These are phyloP conservation scores for Cymbopogon flexuosus DNA, from an alignment of 202 grass and related monocot species.

Conservation along the genomic window DNA sequence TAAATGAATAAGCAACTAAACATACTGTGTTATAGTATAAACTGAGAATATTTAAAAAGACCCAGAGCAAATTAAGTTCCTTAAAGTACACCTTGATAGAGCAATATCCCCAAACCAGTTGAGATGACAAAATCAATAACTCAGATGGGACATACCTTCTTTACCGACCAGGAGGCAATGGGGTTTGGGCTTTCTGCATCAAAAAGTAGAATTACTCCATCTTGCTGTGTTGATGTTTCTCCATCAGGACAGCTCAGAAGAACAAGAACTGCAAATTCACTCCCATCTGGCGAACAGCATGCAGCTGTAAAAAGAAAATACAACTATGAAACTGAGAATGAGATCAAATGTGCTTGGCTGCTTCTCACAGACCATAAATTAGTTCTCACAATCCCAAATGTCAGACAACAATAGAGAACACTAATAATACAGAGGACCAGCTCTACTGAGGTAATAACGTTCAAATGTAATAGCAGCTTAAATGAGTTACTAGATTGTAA, in stretches of 20 bases:
- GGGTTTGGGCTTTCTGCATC: slow-evolving; percentile 60
- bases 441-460: background rate
- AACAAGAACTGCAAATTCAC: slow-evolving; percentile 65
- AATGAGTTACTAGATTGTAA: background rate
- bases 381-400: background rate
- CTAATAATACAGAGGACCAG: background rate
- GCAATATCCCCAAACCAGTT: background rate
- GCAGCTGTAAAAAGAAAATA: slow-evolving; percentile 50
- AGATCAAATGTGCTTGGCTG: background rate
- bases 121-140: background rate
- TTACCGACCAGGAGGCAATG: slow-evolving; percentile 62
- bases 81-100: background rate
- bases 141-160: slow-evolving; percentile 48
- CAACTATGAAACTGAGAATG: slow-evolving; percentile 21
- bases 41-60: background rate
- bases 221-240: slow-evolving; percentile 33
- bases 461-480: background rate
- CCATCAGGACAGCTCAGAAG: slow-evolving; percentile 41
- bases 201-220: slow-evolving; percentile 78
- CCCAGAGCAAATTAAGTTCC: background rate
- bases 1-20: background rate
- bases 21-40: background rate
- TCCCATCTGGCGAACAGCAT: slow-evolving; percentile 45
- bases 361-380: background rate
- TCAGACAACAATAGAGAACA: background rate